Percentiles rank a stretch among this genome's conserved stretches.
Evolutionary conservation across 2,329 filamentous ascomycete species (phyloP).

Genomic region (Hypoxylon sp.): DNA sequence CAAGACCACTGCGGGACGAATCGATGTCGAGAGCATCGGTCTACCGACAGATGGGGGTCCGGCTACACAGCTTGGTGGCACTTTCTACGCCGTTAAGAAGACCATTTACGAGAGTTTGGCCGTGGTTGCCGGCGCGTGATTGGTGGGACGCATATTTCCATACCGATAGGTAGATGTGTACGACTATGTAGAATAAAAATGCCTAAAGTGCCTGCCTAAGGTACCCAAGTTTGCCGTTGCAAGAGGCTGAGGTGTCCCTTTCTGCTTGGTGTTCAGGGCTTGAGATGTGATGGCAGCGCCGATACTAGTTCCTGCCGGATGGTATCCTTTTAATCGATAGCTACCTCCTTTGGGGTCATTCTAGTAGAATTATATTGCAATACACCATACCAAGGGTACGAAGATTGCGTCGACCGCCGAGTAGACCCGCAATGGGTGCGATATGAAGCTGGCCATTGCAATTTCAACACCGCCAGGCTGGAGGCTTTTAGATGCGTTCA

Average conservation of each 20-base stretch:
- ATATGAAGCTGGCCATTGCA: neutral
- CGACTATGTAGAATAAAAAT: conserved; percentile 25
- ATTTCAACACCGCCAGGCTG: neutral
- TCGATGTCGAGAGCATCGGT: conserved; percentile 87
- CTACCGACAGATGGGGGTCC: conserved; percentile 62
- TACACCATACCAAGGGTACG: neutral
- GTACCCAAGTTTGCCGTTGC: neutral
- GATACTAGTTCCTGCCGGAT: neutral
- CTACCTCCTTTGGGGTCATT: neutral
- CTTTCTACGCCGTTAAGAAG: conserved; percentile 88
- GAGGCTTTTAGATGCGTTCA: neutral
- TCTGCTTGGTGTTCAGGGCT: neutral
- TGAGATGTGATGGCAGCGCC: neutral
- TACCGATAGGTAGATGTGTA: conserved; percentile 9
- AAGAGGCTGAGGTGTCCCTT: conserved; percentile 1
- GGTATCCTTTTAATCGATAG: neutral
- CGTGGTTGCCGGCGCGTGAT: conserved; percentile 81
- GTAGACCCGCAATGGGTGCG: neutral
- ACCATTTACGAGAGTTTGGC: conserved; percentile 96
- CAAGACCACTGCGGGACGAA: conserved; percentile 87
- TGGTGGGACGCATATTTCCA: neutral
- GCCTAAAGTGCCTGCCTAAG: neutral
- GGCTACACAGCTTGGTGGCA: conserved; percentile 67
- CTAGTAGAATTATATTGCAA: neutral
- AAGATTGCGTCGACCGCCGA: neutral